Conservation (phyloP, 129 eudicot species). For the Daucus carota region DH1_v3.0 NC_030384.2:36950001-36950500, state of each 20-base stretch:
- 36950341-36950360: not conserved
- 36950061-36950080: not conserved
- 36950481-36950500: no score
- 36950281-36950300: no score
- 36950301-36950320: no score
- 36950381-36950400: constrained; percentile 33
- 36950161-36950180: no score
- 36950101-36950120: constrained; percentile 58
- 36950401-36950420: constrained; percentile 31
- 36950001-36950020: not conserved
- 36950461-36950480: no score
- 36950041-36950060: not conserved
- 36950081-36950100: constrained; percentile 26
- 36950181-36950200: constrained; percentile 60
- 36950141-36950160: no score
- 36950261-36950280: constrained; percentile 51
- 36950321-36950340: not conserved
- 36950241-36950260: constrained; percentile 65
- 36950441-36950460: no score
- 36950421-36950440: constrained; percentile 31
- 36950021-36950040: not conserved
- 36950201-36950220: constrained; percentile 17
- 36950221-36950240: constrained; percentile 45
- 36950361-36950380: constrained; percentile 37
- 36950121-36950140: constrained; percentile 44